Evolutionary conservation across 768 basidiomycete species (phyloP), one percentile per base, ranked within the genome.

Genomic region (Boletus rex-veris): DNA sequence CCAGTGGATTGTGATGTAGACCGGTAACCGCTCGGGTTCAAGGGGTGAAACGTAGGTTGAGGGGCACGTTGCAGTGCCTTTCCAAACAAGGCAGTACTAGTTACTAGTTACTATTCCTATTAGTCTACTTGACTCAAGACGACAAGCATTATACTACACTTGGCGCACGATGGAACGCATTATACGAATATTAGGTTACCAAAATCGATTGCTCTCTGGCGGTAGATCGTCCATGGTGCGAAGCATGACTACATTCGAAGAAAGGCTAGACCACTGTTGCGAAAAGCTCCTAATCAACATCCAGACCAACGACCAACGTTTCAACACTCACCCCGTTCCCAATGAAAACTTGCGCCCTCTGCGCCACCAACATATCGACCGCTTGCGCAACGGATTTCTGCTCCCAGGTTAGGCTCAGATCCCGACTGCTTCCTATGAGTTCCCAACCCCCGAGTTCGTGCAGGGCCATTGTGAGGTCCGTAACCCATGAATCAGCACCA

Each of bases 311-410:
- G 19, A 31, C 8, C 3, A 45, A 50, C 9, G n/a, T 12, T 43
- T 35, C 8, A 6, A 64, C 26, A 28, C 77, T 61, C 52, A 77
- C 78, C 63, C 80, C 80, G 44, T 82, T 81, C 7, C 79, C 80
- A 36, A 80, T 65, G 60, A 82, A 77, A 24, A 75, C 70, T 50
- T 80, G 76, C 6, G 78, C 78, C 48, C 69, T 65, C 53, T 73
- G 64, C 2, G 74, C 78, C 38, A 80, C 70, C 11, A 74, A 64
- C 77, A 82, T 82, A 55, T 82, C 80, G 36, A 80, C 57, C 42
- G 75, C 76, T 59, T 78, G 75, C 0, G 67, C 67, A n/a, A 77
- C 73, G 42, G 71, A 76, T 48, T 64, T 63, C 60, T 81, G 75
- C 57, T 78, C 76, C 62, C 63, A 64, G 4, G 67, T 73, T 24